Base-by-base conservation (phyloP, 805 yeast species). In the Zygotorulaspora sp. region DNA sequence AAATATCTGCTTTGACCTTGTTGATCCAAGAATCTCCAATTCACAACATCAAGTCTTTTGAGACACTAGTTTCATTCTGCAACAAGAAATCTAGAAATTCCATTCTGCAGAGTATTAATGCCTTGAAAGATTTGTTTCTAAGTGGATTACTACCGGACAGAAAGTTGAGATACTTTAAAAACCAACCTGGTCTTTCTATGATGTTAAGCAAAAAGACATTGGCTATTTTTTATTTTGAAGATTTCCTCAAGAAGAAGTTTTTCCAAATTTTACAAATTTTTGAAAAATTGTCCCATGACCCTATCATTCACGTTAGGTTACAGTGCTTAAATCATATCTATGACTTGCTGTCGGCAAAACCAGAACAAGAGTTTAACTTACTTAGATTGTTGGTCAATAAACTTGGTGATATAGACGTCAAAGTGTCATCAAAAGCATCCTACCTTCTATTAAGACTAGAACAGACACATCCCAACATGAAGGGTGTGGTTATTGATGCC, bases 401-500 rank as follows among this genome's bases (percentile, higher is more conserved):
- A 60, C 70, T 92, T 24, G 98, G 98, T 65, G 98, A 92, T 58
- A 74, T 75, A 30, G 96, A 90, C 46, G 83, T 85, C 45, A 87
- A 87, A 58, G 96, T 92, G 4, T 77, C 94, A 1, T 83, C 97
- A 1, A 85, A 85, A 56, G 77, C 95, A 1, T 88, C 97, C 4
- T 86, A 77, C 60, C 79, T 81, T 47, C 66, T 92, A 31, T 70
- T 89, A 47, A 81, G 82, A 52, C 65, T 88, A 28, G 84, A 92
- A 60, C 95, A 86, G 61, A 82, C 80, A 3, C 98, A 92, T 61
- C 98, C 98, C 13, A 92, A 92, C 34, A 92, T 92, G 97, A 90
- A 88, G 62, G 66, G 75, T 36, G 77, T 90, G 40, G 71, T 92
- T 26, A 74, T 82, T 27, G 86, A 86, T 45, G 70, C 92, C 4